Conservation (phyloP, 2,329 filamentous ascomycete genomes). For the Penicillium sp. region DNA sequence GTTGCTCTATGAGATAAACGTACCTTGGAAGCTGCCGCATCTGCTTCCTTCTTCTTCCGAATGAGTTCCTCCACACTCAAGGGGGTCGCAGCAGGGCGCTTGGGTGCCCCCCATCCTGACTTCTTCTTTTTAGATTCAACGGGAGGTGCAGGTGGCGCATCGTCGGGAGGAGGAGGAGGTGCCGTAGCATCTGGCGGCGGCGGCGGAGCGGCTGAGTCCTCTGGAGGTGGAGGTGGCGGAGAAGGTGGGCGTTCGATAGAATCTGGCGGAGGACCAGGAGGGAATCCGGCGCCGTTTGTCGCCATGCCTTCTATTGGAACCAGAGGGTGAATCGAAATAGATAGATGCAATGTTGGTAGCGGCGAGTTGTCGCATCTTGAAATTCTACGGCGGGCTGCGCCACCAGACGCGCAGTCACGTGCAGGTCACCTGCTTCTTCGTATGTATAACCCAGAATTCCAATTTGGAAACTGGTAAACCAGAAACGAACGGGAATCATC, state of each 20-base stretch:
- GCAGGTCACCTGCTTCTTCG: too few species aligned
- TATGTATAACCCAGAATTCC: too few species aligned
- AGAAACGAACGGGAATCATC: too few species aligned
- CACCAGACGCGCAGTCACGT: slow-evolving; percentile 27
- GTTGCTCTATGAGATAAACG: slow-evolving; percentile 21
- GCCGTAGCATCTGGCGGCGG: slow-evolving; percentile 38
- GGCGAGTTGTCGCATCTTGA: slow-evolving; percentile 22
- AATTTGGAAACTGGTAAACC: too few species aligned
- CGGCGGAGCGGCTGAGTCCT: slow-evolving; percentile 41
- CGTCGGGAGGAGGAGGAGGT: slow-evolving; percentile 45
- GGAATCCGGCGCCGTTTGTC: slow-evolving; percentile 26
- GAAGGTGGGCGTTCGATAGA: slow-evolving; percentile 38
- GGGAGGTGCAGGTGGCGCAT: slow-evolving; percentile 45
- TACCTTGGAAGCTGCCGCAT: slow-evolving; percentile 77
- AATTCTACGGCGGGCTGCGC: slow-evolving; percentile 28
- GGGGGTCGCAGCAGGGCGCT: slow-evolving; percentile 47
- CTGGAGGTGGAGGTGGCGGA: slow-evolving; percentile 42
- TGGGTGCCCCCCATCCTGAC: slow-evolving; percentile 49
- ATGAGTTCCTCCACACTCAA: slow-evolving; percentile 84
- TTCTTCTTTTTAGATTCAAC: slow-evolving; percentile 48
- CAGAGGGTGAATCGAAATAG: neutral
- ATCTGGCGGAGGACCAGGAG: slow-evolving; percentile 38
- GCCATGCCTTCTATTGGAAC: slow-evolving; percentile 36
- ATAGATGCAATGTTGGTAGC: slow-evolving; percentile 1
- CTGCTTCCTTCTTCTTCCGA: slow-evolving; percentile 79